These are phyloP conservation scores for Amesomyces nigricolor DNA, from an alignment of 2,329 filamentous ascomycete species.

Conservation along the genomic window DNA sequence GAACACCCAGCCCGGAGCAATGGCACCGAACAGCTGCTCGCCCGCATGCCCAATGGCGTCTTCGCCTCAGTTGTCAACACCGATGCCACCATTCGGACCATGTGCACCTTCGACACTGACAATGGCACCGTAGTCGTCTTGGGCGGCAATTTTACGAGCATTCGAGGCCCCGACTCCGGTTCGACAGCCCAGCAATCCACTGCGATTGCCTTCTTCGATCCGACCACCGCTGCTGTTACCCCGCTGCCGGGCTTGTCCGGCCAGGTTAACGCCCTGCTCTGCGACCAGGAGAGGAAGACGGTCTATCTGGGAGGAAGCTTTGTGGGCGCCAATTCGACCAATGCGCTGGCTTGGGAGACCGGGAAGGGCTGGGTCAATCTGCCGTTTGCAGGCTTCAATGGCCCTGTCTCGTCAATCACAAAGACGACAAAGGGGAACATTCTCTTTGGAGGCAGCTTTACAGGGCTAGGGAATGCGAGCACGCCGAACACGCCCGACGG, in stretches of 20 bases:
- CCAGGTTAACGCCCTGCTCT: constrained; percentile 74
- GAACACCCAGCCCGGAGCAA: constrained; percentile 63
- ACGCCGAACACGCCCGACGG: constrained; percentile 60
- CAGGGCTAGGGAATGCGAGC: constrained; percentile 76
- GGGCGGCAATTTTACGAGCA: constrained; percentile 91
- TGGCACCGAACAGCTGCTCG: constrained; percentile 75
- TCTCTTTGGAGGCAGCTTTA: constrained; percentile 87
- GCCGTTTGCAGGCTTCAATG: constrained; percentile 92
- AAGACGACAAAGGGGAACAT: constrained; percentile 77
- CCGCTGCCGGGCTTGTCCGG: constrained; percentile 78
- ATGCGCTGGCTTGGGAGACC: constrained; percentile 77
- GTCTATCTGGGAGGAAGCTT: constrained; percentile 92
- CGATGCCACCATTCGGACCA: constrained; percentile 78
- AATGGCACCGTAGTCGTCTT: constrained; percentile 71
- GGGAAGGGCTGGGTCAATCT: constrained; percentile 69
- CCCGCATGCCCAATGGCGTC: constrained; percentile 77
- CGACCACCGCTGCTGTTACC: constrained; percentile 62
- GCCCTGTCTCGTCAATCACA: constrained; percentile 78
- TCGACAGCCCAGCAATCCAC: constrained; percentile 58
- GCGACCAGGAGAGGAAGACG: constrained; percentile 68
- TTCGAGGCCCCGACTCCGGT: constrained; percentile 43
- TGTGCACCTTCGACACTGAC: constrained; percentile 71
- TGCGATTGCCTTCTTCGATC: constrained; percentile 76
- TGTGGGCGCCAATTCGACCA: constrained; percentile 71
- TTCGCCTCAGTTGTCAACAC: constrained; percentile 69